Conservation (phyloP, 352 stramenopile species). For the Blastocystis sp. region DNA sequence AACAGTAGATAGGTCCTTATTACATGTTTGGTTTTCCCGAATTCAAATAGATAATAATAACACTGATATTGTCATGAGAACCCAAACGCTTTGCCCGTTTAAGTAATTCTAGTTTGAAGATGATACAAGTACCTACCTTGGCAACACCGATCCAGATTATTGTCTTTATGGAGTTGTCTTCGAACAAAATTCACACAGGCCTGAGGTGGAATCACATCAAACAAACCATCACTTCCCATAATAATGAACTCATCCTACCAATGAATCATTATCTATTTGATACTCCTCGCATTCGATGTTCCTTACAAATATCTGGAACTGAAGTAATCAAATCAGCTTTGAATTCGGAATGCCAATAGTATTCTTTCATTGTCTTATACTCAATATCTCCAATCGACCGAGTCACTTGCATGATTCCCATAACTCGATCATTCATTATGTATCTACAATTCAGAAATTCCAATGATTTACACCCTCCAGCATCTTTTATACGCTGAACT, state of each 20-base stretch:
- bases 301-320: constrained; percentile 74
- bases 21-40: constrained; percentile 19
- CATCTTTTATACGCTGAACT: constrained; percentile 33
- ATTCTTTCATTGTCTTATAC: constrained; percentile 60
- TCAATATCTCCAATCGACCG: constrained; percentile 61
- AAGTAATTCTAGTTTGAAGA: constrained; percentile 70
- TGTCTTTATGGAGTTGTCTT: constrained; percentile 76
- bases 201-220: constrained; percentile 80
- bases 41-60: constrained; percentile 73
- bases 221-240: constrained; percentile 81
- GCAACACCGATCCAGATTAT: constrained; percentile 78
- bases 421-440: constrained; percentile 38
- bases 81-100: constrained; percentile 79
- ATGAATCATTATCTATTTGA: constrained; percentile 63
- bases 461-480: neutral
- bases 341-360: constrained; percentile 51
- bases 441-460: neutral
- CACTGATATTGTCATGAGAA: constrained; percentile 81
- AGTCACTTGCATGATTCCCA: constrained; percentile 59
- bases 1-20: neutral
- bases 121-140: constrained; percentile 65
- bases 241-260: constrained; percentile 79
- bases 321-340: constrained; percentile 56
- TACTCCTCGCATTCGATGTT: constrained; percentile 60
- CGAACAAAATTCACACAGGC: constrained; percentile 81